Evolutionary conservation across 345 rosid genomes (phyloP).

Genomic region (Brassica incana): DNA sequence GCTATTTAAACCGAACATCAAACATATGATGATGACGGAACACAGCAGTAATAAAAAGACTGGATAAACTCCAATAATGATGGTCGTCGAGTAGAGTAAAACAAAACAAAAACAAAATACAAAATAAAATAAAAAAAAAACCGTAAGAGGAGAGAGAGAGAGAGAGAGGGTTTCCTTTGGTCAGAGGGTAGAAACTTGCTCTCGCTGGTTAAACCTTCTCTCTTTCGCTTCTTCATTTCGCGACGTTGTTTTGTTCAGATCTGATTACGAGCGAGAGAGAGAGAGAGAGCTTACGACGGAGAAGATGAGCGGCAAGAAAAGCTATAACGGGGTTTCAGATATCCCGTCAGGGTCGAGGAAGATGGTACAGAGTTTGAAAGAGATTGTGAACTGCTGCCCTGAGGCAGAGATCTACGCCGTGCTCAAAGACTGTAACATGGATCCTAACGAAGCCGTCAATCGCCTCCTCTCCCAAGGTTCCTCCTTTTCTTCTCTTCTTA

Average conservation of each 20-base stretch:
- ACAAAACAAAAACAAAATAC: not conserved
- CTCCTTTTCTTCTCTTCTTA: too few species aligned
- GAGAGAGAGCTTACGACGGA: not conserved
- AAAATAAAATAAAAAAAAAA: not conserved
- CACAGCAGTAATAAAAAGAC: not conserved
- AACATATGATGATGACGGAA: not conserved
- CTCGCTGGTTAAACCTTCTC: not conserved
- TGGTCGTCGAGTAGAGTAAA: not conserved
- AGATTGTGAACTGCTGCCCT: conserved; percentile 85
- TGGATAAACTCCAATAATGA: not conserved
- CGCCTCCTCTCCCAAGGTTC: conserved; percentile 90
- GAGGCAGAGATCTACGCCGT: conserved; percentile 90
- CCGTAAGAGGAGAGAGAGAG: not conserved
- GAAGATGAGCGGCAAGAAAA: conserved; percentile 59
- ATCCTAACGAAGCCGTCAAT: conserved; percentile 93
- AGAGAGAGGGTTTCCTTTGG: conserved; percentile 11
- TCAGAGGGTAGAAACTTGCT: not conserved
- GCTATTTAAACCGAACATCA: too few species aligned
- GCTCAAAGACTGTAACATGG: conserved; percentile 95
- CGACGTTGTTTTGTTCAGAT: conserved; percentile 32
- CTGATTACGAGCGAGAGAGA: conserved; percentile 1
- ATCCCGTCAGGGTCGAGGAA: conserved; percentile 79
- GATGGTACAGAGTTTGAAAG: conserved; percentile 84
- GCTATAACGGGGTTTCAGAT: conserved; percentile 54
- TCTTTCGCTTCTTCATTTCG: not conserved